Percentiles rank a stretch among this genome's conserved stretches.
phyloP scores from a whole-genome alignment of 108 stramenopile genomes.

The Hondaea fermentalgiana region DNA sequence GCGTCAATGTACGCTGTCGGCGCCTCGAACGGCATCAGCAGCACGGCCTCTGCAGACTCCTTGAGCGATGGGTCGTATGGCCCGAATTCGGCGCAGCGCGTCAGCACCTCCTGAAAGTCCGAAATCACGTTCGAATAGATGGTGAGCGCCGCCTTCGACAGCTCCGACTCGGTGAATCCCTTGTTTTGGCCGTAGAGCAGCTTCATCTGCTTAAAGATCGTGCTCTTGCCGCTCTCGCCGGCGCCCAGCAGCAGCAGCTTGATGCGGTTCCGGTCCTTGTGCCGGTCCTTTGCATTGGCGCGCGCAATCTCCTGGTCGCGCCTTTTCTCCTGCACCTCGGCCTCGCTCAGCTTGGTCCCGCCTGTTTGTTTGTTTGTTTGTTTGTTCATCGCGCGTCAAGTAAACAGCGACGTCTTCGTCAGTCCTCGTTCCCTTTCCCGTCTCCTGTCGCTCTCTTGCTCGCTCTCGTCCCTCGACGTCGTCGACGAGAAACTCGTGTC shows the following conservation, averaged over 20 bases:
- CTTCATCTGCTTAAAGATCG: constrained; percentile 45
- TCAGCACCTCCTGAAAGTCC: constrained; percentile 37
- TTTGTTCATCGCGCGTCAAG: no score
- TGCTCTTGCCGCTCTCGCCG: constrained; percentile 38
- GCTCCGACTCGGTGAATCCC: constrained; percentile 20
- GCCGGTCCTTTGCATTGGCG: neutral
- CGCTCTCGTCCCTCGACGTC: no score
- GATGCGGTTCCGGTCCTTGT: constrained; percentile 40
- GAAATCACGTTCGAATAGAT: constrained; percentile 39
- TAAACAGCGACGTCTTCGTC: no score
- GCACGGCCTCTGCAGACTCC: neutral
- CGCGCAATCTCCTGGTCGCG: neutral
- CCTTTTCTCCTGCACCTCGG: neutral
- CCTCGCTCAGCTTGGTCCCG: neutral
- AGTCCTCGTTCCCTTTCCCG: no score
- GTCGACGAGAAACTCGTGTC: no score
- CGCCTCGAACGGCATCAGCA: constrained; percentile 3
- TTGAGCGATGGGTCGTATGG: constrained; percentile 25
- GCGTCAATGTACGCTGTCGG: constrained; percentile 39
- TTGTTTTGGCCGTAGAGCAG: constrained; percentile 34
- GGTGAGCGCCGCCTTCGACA: neutral
- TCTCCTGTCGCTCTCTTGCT: no score
- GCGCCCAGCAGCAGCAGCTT: constrained; percentile 89
- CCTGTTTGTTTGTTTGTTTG: no score
- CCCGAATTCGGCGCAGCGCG: constrained; percentile 26